phyloP scores from a whole-genome alignment of 139 green algal species.

The Marvania coccoides region DNA sequence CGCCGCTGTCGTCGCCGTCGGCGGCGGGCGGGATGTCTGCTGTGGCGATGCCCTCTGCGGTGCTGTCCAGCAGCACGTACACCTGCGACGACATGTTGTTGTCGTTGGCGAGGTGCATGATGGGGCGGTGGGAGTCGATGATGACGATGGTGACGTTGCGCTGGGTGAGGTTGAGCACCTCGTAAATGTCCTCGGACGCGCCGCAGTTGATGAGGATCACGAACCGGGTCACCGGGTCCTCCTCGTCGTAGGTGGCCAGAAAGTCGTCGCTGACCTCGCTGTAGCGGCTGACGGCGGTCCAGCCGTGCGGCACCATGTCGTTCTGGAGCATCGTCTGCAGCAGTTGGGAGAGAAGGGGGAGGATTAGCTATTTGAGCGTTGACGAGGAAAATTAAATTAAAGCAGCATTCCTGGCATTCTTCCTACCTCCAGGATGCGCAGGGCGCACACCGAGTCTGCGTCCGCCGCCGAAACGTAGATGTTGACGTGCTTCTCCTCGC shows the following conservation, averaged over 20 bases:
- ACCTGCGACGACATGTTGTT: background rate
- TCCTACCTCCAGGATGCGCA: slow-evolving; percentile 54
- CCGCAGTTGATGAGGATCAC: slow-evolving; percentile 83
- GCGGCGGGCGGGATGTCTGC: slow-evolving; percentile 16
- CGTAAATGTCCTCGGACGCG: slow-evolving; percentile 51
- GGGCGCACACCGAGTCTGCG: slow-evolving; percentile 60
- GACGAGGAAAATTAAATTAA: too few species aligned
- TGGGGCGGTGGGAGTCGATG: slow-evolving; percentile 67
- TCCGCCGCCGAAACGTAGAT: slow-evolving; percentile 58
- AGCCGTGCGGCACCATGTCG: slow-evolving; percentile 29
- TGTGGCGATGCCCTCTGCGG: slow-evolving; percentile 2
- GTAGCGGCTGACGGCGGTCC: slow-evolving; percentile 26
- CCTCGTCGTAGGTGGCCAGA: background rate
- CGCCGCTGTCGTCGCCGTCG: slow-evolving; percentile 26
- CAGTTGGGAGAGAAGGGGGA: background rate
- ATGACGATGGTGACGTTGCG: slow-evolving; percentile 61
- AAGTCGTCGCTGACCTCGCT: slow-evolving; percentile 24
- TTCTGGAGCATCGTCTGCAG: slow-evolving; percentile 26
- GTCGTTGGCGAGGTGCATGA: slow-evolving; percentile 34
- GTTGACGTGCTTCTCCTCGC: slow-evolving; percentile 52
- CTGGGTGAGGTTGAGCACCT: slow-evolving; percentile 25
- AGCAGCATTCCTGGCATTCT: background rate
- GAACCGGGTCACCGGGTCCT: background rate
- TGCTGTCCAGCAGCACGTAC: slow-evolving; percentile 20
- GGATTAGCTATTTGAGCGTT: too few species aligned